A percentile compares a stretch with the other conserved stretches of the same genome.
These are phyloP conservation scores for Sphagnum magellanicum DNA, from an alignment of 228 moss, liverwort and hornwort genomes.

Conservation along the genomic window DNA sequence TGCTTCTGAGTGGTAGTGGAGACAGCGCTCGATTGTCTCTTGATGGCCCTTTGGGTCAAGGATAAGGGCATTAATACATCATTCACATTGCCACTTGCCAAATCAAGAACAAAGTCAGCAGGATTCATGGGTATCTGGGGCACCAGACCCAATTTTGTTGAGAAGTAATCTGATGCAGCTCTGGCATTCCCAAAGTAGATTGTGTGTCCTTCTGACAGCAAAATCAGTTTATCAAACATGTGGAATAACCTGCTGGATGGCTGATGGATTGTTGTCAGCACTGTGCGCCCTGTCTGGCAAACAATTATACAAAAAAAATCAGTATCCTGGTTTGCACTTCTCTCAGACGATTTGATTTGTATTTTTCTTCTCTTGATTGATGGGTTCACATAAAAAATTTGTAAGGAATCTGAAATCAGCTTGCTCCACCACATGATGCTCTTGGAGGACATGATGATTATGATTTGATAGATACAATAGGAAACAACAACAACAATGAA, in stretches of 20 bases:
- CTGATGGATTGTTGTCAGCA: constrained; percentile 87
- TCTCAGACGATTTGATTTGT: background rate
- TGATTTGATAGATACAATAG: no score
- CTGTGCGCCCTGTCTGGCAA: constrained; percentile 59
- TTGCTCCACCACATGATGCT: background rate
- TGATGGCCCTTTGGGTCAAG: constrained; percentile 14
- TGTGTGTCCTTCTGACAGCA: constrained; percentile 67
- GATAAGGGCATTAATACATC: constrained; percentile 49
- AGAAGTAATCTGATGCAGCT: constrained; percentile 53
- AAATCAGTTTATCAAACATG: constrained; percentile 78
- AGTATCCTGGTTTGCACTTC: background rate
- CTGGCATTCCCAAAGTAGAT: constrained; percentile 63
- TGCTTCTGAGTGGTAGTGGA: background rate
- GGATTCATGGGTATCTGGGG: constrained; percentile 76
- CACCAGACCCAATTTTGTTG: constrained; percentile 37
- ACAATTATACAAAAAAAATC: background rate
- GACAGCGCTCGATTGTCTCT: constrained; percentile 24
- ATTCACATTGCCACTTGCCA: constrained; percentile 67
- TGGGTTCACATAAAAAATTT: background rate
- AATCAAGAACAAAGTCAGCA: constrained; percentile 79
- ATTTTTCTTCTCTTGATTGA: background rate
- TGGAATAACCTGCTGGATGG: constrained; percentile 78
- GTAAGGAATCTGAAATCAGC: background rate
- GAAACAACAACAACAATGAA: no score
- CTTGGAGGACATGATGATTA: background rate